These are phyloP conservation scores for Pyrus communis DNA, from an alignment of 306 rosid species.

Conservation along the genomic window DNA sequence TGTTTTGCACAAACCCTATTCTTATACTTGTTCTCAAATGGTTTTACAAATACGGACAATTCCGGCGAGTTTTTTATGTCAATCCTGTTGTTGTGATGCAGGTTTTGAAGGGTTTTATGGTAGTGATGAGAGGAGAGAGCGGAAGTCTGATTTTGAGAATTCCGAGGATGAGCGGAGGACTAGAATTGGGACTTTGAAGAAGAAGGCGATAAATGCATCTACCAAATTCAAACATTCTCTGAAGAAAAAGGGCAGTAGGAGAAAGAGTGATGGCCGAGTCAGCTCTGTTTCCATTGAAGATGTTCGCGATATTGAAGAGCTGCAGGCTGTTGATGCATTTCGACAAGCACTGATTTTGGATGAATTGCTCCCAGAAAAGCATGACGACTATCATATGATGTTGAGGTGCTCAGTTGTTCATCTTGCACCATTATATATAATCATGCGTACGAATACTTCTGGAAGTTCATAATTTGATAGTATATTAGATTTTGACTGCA, in stretches of 20 bases:
- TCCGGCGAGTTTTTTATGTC: not conserved
- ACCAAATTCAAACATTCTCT: conserved; percentile 84
- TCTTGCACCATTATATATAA: not conserved
- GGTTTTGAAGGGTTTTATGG: conserved; percentile 97
- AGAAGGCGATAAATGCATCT: conserved; percentile 93
- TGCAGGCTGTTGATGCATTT: conserved; percentile 73
- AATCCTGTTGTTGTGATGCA: conserved; percentile 11
- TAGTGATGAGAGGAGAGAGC: conserved; percentile 80
- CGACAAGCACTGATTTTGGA: conserved; percentile 65
- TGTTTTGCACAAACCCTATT: not conserved
- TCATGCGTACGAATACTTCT: not conserved
- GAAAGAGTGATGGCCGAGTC: conserved; percentile 80
- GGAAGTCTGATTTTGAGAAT: conserved; percentile 89
- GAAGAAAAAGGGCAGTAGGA: conserved; percentile 75
- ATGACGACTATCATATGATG: conserved; percentile 91
- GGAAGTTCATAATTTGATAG: not conserved
- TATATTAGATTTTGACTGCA: not conserved
- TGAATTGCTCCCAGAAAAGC: conserved; percentile 69
- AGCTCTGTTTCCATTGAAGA: conserved; percentile 98
- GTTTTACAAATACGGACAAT: not conserved
- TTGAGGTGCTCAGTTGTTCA: conserved; percentile 43
- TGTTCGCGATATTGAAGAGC: conserved; percentile 83
- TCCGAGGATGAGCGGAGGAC: conserved; percentile 92
- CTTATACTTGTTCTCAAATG: not conserved
- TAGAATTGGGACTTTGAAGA: conserved; percentile 82